Percentiles rank a stretch among this genome's conserved stretches.
Evolutionary conservation across 495 filamentous ascomycete genomes (phyloP).

Genomic region (Trichoderma orchidacearum): DNA sequence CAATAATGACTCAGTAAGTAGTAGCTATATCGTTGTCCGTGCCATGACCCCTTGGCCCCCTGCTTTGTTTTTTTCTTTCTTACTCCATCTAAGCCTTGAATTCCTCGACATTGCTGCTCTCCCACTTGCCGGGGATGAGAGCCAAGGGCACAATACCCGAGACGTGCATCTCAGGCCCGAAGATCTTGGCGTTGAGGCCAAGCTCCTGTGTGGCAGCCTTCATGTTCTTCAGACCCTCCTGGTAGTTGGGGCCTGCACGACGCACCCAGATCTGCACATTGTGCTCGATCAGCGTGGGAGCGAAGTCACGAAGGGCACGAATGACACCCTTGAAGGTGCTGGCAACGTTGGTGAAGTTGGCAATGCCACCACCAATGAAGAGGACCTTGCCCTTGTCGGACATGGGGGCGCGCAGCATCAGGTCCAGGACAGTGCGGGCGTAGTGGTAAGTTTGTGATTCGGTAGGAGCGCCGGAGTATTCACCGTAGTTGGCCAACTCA

Average conservation of each 20-base stretch:
- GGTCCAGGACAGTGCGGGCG: conserved; percentile 86
- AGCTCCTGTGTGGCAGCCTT: conserved; percentile 90
- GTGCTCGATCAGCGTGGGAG: conserved; percentile 80
- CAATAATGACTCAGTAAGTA: not conserved
- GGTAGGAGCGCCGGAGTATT: conserved; percentile 97
- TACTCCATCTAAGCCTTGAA: conserved; percentile 29
- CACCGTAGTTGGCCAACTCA: conserved; percentile 98
- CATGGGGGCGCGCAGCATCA: conserved; percentile 88
- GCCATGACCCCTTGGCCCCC: not conserved
- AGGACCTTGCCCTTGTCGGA: conserved; percentile 89
- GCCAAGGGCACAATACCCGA: conserved; percentile 52
- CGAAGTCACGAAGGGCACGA: conserved; percentile 84
- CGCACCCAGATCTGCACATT: conserved; percentile 99
- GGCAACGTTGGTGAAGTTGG: conserved; percentile 98
- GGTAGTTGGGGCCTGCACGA: conserved; percentile 97
- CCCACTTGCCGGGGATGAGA: conserved; percentile 40
- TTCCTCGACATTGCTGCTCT: conserved; percentile 37
- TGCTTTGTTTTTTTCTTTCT: not conserved
- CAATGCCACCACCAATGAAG: conserved; percentile 99
- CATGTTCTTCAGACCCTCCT: conserved; percentile 99
- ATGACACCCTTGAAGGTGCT: conserved; percentile 99
- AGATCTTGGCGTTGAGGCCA: conserved; percentile 88
- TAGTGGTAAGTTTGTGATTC: conserved; percentile 99
- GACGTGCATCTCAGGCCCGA: conserved; percentile 89
- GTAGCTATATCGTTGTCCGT: conserved; percentile 1